Conservation (phyloP, 1,284 basidiomycete species). For the Malassezia obtusa region DNA sequence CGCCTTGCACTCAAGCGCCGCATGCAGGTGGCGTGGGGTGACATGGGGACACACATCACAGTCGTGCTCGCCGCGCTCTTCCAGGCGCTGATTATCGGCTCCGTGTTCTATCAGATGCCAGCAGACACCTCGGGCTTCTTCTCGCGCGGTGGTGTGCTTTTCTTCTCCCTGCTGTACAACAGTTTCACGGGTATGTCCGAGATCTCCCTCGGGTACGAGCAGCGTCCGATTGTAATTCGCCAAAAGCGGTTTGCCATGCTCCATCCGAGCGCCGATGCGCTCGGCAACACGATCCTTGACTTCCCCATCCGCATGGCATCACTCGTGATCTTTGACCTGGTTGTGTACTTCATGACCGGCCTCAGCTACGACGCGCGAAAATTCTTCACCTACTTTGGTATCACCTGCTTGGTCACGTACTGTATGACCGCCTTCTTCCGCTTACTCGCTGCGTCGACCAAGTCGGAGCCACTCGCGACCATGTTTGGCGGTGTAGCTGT, state of each 20-base stretch:
- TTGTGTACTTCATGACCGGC: conserved; percentile 61
- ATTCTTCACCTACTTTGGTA: conserved; percentile 40
- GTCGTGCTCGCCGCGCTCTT: conserved; percentile 26
- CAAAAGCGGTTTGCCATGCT: conserved; percentile 51
- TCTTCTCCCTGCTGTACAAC: conserved; percentile 41
- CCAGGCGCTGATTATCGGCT: conserved; percentile 64
- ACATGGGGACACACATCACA: conserved; percentile 49
- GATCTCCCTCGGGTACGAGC: conserved; percentile 58
- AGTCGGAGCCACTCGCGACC: conserved; percentile 20
- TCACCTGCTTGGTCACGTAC: conserved; percentile 31
- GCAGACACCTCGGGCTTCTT: conserved; percentile 30
- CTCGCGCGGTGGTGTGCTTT: conserved; percentile 34
- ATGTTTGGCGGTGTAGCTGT: conserved; percentile 55
- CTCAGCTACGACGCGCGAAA: conserved; percentile 52
- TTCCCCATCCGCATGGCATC: conserved; percentile 58
- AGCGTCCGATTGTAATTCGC: conserved; percentile 63
- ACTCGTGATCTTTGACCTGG: conserved; percentile 53
- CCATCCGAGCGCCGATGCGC: conserved; percentile 50
- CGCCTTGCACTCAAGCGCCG: conserved; percentile 52
- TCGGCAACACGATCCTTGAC: conserved; percentile 64
- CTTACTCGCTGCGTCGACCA: conserved; percentile 51
- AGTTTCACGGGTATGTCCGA: conserved; percentile 51
- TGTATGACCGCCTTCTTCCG: conserved; percentile 47
- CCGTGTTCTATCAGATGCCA: conserved; percentile 57
- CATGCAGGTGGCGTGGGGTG: conserved; percentile 60